Percentiles rank a stretch among this genome's conserved stretches.
Conservation (phyloP, 441 rosid species). For the Arabidopsis hybrid region DNA sequence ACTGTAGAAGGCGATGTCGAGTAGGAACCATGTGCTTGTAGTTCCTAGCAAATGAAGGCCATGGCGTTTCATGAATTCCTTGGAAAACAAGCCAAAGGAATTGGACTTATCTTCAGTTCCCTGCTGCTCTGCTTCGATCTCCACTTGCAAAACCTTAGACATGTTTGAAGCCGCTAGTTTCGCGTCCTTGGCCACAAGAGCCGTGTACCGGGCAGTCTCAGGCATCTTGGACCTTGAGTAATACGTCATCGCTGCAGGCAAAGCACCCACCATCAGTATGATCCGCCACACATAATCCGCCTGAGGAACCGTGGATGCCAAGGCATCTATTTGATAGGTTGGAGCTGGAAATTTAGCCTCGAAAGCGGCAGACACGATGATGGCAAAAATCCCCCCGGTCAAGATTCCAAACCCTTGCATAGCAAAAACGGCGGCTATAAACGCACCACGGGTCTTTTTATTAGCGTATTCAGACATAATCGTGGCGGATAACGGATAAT, state of each 20-base stretch:
- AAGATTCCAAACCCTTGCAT: constrained; percentile 76
- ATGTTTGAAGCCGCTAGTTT: constrained; percentile 63
- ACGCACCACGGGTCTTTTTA: constrained; percentile 65
- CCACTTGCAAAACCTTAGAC: constrained; percentile 62
- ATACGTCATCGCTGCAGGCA: constrained; percentile 61
- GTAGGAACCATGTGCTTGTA: constrained; percentile 54
- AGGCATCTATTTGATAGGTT: constrained; percentile 13
- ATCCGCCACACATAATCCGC: constrained; percentile 72
- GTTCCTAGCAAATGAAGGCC: constrained; percentile 67
- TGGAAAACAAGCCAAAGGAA: constrained; percentile 53
- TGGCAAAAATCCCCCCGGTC: constrained; percentile 61
- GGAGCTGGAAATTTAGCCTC: constrained; percentile 48
- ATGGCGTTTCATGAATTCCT: constrained; percentile 55
- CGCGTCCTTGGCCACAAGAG: constrained; percentile 65
- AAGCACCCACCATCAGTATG: constrained; percentile 59
- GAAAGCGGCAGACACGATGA: constrained; percentile 50
- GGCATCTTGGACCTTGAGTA: constrained; percentile 71
- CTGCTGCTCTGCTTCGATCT: constrained; percentile 53
- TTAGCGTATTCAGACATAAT: constrained; percentile 74
- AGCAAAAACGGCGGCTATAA: constrained; percentile 64
- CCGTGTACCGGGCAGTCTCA: constrained; percentile 73
- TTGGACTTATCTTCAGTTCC: constrained; percentile 37
- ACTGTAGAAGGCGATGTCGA: constrained; percentile 68
- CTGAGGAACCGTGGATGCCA: constrained; percentile 51
- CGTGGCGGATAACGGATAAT: constrained; percentile 68